Percentiles rank a stretch among this genome's conserved stretches.
Evolutionary conservation across 495 filamentous ascomycete genomes (phyloP).

Genomic region (Ramalina intermedia): DNA sequence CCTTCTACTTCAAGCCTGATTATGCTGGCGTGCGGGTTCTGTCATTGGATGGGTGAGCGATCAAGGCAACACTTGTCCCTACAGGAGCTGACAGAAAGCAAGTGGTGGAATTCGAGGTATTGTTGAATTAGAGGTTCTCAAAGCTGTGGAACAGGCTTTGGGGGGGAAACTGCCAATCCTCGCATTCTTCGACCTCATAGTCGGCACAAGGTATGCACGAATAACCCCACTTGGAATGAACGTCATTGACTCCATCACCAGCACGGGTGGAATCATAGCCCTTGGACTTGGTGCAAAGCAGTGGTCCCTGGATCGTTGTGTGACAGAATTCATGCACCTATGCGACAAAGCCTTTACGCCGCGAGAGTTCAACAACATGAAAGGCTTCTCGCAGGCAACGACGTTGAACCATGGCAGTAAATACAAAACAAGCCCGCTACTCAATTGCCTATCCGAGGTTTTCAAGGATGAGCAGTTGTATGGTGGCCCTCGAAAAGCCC

Average conservation of each 20-base stretch:
- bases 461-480: not conserved
- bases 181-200: slow-evolving; percentile 31
- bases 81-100: too few relatives aligned
- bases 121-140: slow-evolving; percentile 27
- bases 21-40: slow-evolving; percentile 24
- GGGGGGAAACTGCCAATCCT: slow-evolving; percentile 20
- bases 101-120: slow-evolving; percentile 34
- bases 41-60: slow-evolving; percentile 28
- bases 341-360: slow-evolving; percentile 29
- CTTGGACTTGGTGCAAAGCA: slow-evolving; percentile 36
- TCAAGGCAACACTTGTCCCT: too few relatives aligned
- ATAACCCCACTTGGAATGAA: not conserved
- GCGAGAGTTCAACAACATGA: slow-evolving; percentile 23
- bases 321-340: slow-evolving; percentile 27
- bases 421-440: slow-evolving; percentile 22
- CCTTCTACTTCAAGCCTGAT: slow-evolving; percentile 20
- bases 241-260: slow-evolving; percentile 1
- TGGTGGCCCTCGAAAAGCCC: too few relatives aligned
- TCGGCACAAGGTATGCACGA: slow-evolving; percentile 27
- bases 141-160: slow-evolving; percentile 19
- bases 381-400: slow-evolving; percentile 18
- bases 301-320: slow-evolving; percentile 28
- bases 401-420: slow-evolving; percentile 20
- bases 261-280: slow-evolving; percentile 44
- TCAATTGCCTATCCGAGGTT: not conserved